Conservation (phyloP, 139 green algal species). For the Dunaliella primolecta region DNA sequence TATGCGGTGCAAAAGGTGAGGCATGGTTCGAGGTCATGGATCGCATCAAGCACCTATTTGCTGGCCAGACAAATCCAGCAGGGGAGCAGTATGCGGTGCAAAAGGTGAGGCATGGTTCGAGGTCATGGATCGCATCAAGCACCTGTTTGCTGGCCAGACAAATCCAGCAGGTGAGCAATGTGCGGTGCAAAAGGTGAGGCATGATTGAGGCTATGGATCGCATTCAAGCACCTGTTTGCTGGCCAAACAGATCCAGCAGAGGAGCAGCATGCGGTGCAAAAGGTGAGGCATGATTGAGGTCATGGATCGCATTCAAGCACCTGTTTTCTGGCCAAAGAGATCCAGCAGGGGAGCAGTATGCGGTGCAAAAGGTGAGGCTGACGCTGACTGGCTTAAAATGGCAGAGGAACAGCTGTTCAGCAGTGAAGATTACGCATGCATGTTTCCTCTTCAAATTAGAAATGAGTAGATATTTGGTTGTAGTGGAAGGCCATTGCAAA, state of each 20-base stretch:
- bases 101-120: constrained; percentile 38
- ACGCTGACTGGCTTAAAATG: too few relatives aligned
- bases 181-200: constrained; percentile 45
- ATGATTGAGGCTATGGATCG: constrained; percentile 29
- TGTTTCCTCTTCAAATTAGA: too few relatives aligned
- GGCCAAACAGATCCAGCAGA: constrained; percentile 40
- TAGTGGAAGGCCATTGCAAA: too few relatives aligned
- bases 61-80: constrained; percentile 37
- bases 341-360: constrained; percentile 49
- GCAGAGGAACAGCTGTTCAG: too few relatives aligned
- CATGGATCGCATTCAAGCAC: constrained; percentile 28
- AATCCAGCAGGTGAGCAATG: constrained; percentile 53
- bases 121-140: constrained; percentile 26
- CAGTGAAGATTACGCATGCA: too few relatives aligned
- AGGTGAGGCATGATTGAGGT: constrained; percentile 38
- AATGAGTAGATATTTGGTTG: too few relatives aligned
- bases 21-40: constrained; percentile 30
- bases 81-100: constrained; percentile 55
- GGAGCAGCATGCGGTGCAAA: constrained; percentile 53
- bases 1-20: constrained; percentile 53
- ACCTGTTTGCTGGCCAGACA: constrained; percentile 41
- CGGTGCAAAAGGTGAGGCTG: constrained; percentile 45
- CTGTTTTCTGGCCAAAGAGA: constrained; percentile 45
- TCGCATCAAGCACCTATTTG: constrained; percentile 36
- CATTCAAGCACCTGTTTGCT: constrained; percentile 37